Evolutionary conservation across 2,329 filamentous ascomycete genomes (phyloP), one percentile per base, ranked within the genome.

Genomic region (Aaosphaeria pasadenensis): DNA sequence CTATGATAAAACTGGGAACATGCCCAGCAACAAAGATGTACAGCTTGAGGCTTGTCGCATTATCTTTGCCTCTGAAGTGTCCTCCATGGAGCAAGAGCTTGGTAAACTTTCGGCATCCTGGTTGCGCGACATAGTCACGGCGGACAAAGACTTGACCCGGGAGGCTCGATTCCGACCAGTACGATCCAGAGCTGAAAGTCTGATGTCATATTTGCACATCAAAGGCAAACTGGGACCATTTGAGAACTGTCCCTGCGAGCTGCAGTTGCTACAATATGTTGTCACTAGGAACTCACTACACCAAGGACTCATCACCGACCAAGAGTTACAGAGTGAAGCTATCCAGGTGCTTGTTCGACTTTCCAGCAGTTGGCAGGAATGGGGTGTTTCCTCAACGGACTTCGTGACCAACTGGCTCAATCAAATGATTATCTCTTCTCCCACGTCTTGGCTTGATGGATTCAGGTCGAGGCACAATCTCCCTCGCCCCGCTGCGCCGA

Each of bases 21-120:
- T 62, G 11, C 60, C 59, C 2, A 50, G 51, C 1, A 57, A 61
- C 11, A 46, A 59, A 6, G 49, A 50, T 4, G 58, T 63, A 38
- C 60, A 62, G 38, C 50, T 57, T 30, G 60, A 63, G 36, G 60
- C 59, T 1, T 63, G 60, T 29, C 58, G 60, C 13, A 57, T 63
- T 17, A 58, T 63, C n/a, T 63, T 61, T 33, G 56, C 58, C 6
- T 54, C 59, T 0, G 60, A 62, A 11, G 33, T 36, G 3, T 9
- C 33, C 9, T 36, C 33, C 33, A 50, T 52, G 1, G 39, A 46
- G 4, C 51, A 51, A 24, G 17, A 24, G 17, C 17, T 24, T 24
- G 17, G 17, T 24, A 24, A 24, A 24, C 17, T 24, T 24, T 24
- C 17, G 17, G 17, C 11, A 40, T 39, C 11, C 33, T 40, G 39